A percentile compares a stretch with the other conserved stretches of the same genome.
These are phyloP conservation scores for Paraconiothyrium brasiliense DNA, from an alignment of 2,329 filamentous ascomycete genomes.

Conservation along the genomic window DNA sequence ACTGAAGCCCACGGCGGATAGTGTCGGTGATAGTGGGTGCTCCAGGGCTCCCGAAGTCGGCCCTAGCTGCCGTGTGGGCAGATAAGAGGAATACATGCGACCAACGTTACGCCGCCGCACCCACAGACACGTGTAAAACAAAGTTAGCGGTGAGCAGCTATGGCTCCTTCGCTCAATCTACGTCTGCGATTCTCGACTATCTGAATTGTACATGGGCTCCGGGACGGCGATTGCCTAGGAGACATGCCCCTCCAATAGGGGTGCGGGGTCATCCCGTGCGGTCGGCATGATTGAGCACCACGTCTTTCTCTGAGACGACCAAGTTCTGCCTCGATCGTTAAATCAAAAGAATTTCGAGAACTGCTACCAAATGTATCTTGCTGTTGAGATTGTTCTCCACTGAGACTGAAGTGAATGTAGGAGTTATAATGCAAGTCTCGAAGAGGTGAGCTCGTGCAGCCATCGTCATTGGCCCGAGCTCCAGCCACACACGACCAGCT, in stretches of 20 bases:
- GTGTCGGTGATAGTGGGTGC: constrained; percentile 28
- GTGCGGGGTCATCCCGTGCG: constrained; percentile 4
- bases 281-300: not conserved
- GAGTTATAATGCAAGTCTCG: not conserved
- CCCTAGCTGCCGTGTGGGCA: constrained; percentile 33
- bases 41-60: constrained; percentile 44
- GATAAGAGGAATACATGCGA: constrained; percentile 38
- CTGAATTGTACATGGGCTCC: not conserved
- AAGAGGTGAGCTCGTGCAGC: not conserved
- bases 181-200: not conserved
- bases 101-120: constrained; percentile 5
- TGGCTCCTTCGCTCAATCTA: not conserved
- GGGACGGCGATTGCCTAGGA: constrained; percentile 1
- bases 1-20: constrained; percentile 24
- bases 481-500: constrained; percentile 24
- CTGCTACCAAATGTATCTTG: not conserved
- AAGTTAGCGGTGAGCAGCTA: not conserved
- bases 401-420: not conserved
- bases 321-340: not conserved
- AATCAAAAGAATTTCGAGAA: not conserved
- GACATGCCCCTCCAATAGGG: constrained; percentile 2
- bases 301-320: not conserved
- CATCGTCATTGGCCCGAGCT: constrained; percentile 46
- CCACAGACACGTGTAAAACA: not conserved
- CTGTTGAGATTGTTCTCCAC: not conserved